Evolutionary conservation across 1,284 basidiomycete species (phyloP), one percentile per base, ranked within the genome.

Genomic region (Erythrobasidium hasegawianum): DNA sequence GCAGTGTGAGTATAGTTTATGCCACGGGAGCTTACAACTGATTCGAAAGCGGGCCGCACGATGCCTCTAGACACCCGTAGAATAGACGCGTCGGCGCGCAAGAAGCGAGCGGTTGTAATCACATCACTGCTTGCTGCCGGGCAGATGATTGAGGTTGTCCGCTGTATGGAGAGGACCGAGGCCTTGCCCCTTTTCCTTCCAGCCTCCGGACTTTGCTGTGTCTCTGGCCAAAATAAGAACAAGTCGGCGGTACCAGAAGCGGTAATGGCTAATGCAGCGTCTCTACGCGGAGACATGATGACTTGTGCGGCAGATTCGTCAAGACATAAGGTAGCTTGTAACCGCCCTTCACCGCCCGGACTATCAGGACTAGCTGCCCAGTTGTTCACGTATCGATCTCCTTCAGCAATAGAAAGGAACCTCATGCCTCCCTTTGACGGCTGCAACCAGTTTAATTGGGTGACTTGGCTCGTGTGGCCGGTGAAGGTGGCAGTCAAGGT

Each of bases 341-440:
- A 45, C 4, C 27, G 41, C 9, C 40, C 55, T 14, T 43, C 20
- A 11, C 33, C n/a, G 10, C 27, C 1, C n/a, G 62, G 26, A 16
- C 39, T 20, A 47, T 20, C 40, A 8, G 57, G 14, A 4, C 18
- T 16, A 2, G 55, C 24, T n/a, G 45, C 45, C 62, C 62, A 65
- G 2, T 52, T 22, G 27, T 55, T 65, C 18, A 65, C n/a, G 45
- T 40, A 57, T 26, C 62, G 55, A 43, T 65, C 62, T 1, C 47
- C 56, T 39, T 58, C 41, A 2, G 62, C 62, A 16, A 58, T 52
- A 8, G 62, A 65, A 5, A 53, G 14, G 45, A 65, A 65, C 10
- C 39, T 26, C 18, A 39, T 54, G 59, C 10, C 43, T 33, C 5
- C 43, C 14, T 50, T 24, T 27, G 2, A 9, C 20, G 16, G 47